Percentiles rank a stretch among this genome's conserved stretches.
Conservation (phyloP, 2,329 filamentous ascomycete species). For the Teratosphaeria gauchensis region DNA sequence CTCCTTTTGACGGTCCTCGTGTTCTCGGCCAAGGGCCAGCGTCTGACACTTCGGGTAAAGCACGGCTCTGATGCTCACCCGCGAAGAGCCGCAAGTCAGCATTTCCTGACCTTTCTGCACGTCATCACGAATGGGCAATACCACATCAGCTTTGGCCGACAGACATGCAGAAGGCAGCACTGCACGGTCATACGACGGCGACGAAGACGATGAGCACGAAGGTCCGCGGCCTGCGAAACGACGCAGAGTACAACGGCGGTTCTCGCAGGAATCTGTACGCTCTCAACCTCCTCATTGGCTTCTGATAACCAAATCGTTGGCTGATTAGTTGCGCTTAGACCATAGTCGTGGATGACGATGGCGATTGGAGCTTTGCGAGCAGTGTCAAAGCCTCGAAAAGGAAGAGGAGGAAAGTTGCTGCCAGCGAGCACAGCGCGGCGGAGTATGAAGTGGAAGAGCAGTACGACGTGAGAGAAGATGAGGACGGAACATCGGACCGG, state of each 20-base stretch:
- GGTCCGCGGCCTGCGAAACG: neutral
- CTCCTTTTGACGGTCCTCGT: too few relatives aligned
- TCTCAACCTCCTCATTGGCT: neutral
- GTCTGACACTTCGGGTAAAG: neutral
- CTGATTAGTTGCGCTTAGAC: neutral
- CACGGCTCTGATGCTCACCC: neutral
- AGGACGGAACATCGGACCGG: too few relatives aligned
- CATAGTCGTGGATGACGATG: neutral
- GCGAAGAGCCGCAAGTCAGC: neutral
- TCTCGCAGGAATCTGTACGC: neutral
- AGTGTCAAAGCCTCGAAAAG: neutral
- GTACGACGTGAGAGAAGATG: too few relatives aligned
- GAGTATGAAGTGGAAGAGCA: neutral
- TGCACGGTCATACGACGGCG: neutral
- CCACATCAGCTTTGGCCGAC: neutral
- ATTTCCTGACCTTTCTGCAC: neutral
- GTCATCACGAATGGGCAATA: neutral
- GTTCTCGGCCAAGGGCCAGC: too few relatives aligned
- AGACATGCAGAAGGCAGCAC: too few relatives aligned
- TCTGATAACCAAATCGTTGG: neutral
- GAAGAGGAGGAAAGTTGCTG: neutral
- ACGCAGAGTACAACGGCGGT: neutral
- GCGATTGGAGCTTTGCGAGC: neutral
- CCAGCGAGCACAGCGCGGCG: neutral
- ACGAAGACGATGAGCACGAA: neutral